Evolutionary conservation across 169 alveolate genomes (phyloP).

Genomic region (Cryptosporidium felis): DNA sequence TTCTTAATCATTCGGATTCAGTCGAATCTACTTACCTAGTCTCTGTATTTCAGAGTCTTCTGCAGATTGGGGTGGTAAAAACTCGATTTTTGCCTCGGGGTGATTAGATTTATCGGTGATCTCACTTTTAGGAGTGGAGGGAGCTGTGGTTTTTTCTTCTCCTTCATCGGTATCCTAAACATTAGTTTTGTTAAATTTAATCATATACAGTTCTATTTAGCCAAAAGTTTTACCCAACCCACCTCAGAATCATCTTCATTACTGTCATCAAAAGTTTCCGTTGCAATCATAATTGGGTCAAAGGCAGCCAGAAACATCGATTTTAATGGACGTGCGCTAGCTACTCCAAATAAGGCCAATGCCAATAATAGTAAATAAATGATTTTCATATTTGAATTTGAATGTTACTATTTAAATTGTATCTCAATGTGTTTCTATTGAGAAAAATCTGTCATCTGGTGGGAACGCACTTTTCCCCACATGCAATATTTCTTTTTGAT

Average conservation of each 20-base stretch:
- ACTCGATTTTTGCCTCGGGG: constrained; percentile 47
- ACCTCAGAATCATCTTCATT: constrained; percentile 14
- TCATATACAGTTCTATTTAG: neutral
- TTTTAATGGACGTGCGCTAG: constrained; percentile 21
- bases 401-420: too few species aligned
- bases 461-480: too few species aligned
- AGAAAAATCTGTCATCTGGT: too few species aligned
- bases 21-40: constrained; percentile 19
- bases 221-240: neutral
- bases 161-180: constrained; percentile 8
- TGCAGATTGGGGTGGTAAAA: constrained; percentile 4
- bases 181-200: neutral
- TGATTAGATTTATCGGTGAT: too few species aligned
- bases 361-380: neutral
- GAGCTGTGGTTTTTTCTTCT: constrained; percentile 11
- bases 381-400: too few species aligned
- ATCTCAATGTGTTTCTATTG: too few species aligned
- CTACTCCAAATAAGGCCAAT: neutral
- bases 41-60: constrained; percentile 65
- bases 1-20: neutral
- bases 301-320: constrained; percentile 58
- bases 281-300: constrained; percentile 39
- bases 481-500: too few species aligned
- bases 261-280: constrained; percentile 2
- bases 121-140: too few species aligned